These are phyloP conservation scores for Saxispiralis lemnorum DNA, from an alignment of 495 filamentous ascomycete genomes.

Conservation along the genomic window DNA sequence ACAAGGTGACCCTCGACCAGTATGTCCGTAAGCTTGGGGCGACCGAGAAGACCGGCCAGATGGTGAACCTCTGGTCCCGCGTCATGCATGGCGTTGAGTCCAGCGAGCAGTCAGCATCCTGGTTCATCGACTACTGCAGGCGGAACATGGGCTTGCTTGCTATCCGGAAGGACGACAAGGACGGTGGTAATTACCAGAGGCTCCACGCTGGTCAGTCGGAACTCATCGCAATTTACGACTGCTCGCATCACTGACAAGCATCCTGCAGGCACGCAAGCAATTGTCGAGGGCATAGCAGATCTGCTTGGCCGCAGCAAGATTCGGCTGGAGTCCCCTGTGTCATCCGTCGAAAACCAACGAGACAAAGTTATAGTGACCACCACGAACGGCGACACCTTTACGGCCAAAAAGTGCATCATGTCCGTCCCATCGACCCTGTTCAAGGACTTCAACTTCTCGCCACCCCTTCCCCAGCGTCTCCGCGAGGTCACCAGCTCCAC, in stretches of 20 bases:
- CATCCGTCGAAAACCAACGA: not conserved
- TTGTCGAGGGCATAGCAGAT: not conserved
- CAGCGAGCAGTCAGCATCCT: slow-evolving; percentile 1
- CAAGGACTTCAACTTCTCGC: not conserved
- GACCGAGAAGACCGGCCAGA: not conserved
- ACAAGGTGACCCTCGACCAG: slow-evolving; percentile 3
- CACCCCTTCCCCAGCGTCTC: not conserved
- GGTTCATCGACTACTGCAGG: slow-evolving; percentile 8
- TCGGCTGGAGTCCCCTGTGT: not conserved
- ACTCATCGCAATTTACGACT: too few relatives aligned
- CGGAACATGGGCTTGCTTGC: not conserved
- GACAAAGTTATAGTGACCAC: not conserved
- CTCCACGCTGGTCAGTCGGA: not conserved
- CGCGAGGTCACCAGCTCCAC: not conserved
- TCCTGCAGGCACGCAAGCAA: not conserved
- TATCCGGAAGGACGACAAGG: not conserved
- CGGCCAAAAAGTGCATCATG: not conserved
- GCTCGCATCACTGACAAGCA: too few relatives aligned
- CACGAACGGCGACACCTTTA: not conserved
- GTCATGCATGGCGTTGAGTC: slow-evolving; percentile 7
- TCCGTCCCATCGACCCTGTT: not conserved
- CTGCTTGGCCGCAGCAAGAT: not conserved
- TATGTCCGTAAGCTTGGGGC: not conserved
- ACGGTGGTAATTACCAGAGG: slow-evolving; percentile 1
- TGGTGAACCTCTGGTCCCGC: slow-evolving; percentile 2